phyloP scores from a whole-genome alignment of 2,329 filamentous ascomycete species.

The Monosporascus sp. region DNA sequence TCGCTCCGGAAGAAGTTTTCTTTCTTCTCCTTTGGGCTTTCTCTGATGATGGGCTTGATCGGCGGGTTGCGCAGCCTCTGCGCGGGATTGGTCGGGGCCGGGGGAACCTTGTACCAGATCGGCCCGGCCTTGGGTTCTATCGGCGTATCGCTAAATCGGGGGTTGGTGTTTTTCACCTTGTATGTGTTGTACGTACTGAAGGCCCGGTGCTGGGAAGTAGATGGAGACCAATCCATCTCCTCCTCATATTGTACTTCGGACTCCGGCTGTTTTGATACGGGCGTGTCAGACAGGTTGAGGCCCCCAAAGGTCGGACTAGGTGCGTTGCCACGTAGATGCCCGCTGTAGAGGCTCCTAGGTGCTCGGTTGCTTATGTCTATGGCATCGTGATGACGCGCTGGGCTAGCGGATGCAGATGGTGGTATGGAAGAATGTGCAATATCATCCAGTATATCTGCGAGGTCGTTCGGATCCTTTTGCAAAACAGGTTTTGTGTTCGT shows the following conservation, averaged over 20 bases:
- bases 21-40: conserved; percentile 37
- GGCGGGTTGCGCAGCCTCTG: conserved; percentile 57
- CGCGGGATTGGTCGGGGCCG: conserved; percentile 62
- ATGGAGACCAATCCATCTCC: conserved; percentile 71
- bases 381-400: not conserved
- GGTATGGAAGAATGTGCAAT: conserved; percentile 13
- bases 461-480: conserved; percentile 25
- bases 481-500: conserved; percentile 22
- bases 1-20: conserved; percentile 43
- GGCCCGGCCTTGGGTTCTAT: conserved; percentile 41
- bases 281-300: conserved; percentile 13
- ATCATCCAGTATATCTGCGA: conserved; percentile 23
- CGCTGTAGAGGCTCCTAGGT: not conserved
- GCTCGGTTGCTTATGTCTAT: not conserved
- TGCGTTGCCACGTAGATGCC: conserved; percentile 5
- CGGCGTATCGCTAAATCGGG: conserved; percentile 41
- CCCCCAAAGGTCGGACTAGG: conserved; percentile 12
- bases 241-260: conserved; percentile 37
- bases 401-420: not conserved
- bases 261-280: conserved; percentile 6
- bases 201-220: conserved; percentile 48
- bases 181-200: conserved; percentile 42
- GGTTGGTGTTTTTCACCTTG: conserved; percentile 33
- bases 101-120: conserved; percentile 66
- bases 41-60: conserved; percentile 46